Evolutionary conservation across 2,329 filamentous ascomycete species (phyloP).

Genomic region (Seiridium unicorne): DNA sequence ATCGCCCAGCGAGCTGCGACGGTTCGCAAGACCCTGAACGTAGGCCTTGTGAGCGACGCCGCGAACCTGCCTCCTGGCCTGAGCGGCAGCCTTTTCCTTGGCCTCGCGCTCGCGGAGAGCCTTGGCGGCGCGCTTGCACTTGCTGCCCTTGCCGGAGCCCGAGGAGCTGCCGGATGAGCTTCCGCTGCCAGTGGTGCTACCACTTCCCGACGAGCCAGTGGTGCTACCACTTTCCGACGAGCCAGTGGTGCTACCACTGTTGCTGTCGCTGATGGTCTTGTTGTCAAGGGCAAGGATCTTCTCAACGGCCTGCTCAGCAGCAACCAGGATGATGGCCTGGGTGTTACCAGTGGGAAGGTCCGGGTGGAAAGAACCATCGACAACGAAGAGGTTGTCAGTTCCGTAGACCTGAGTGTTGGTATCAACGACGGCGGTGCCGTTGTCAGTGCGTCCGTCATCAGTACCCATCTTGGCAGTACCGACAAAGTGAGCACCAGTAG

Average conservation of each 20-base stretch:
- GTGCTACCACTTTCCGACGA: neutral
- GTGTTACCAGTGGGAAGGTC: slow-evolving; percentile 67
- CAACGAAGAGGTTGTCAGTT: slow-evolving; percentile 65
- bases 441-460: slow-evolving; percentile 46
- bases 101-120: neutral
- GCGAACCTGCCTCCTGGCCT: neutral
- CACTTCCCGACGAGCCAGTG: neutral
- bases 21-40: neutral
- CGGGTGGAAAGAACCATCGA: slow-evolving; percentile 67
- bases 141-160: neutral
- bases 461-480: slow-evolving; percentile 14
- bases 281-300: slow-evolving; percentile 25
- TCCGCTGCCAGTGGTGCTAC: neutral
- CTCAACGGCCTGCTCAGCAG: slow-evolving; percentile 30
- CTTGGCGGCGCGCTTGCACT: slow-evolving; percentile 6
- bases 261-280: neutral
- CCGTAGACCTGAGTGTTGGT: slow-evolving; percentile 63
- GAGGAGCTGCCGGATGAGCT: neutral
- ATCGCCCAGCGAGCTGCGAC: neutral
- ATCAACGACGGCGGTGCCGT: slow-evolving; percentile 60
- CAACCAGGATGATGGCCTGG: slow-evolving; percentile 26
- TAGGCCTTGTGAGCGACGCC: neutral
- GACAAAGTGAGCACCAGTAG: slow-evolving; percentile 13
- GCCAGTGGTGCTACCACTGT: neutral
- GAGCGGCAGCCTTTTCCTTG: neutral